These are phyloP conservation scores for Circinella umbellata DNA, from an alignment of 371 early-diverging fungal species.

Conservation along the genomic window DNA sequence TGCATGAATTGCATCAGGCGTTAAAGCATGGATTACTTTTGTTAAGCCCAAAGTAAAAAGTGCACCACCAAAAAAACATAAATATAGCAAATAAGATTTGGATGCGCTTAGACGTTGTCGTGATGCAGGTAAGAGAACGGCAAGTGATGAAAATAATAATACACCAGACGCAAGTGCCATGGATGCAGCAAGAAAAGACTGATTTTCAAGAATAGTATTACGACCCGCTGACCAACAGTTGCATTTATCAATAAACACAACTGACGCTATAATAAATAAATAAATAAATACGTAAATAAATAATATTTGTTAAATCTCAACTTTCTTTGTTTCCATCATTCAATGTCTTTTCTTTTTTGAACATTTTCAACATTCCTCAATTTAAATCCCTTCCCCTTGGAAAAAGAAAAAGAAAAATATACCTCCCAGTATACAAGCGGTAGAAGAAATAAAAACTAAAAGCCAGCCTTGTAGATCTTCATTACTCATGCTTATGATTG, in stretches of 20 bases:
- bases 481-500: slow-evolving; percentile 10
- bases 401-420: too few relatives aligned
- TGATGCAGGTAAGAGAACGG: slow-evolving; percentile 39
- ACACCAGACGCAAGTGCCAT: slow-evolving; percentile 50
- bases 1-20: slow-evolving; percentile 46
- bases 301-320: too few relatives aligned
- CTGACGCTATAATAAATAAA: slow-evolving; percentile 16
- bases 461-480: slow-evolving; percentile 32
- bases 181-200: slow-evolving; percentile 37
- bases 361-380: too few relatives aligned
- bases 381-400: too few relatives aligned
- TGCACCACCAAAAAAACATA: slow-evolving; percentile 39
- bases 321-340: too few relatives aligned
- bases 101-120: slow-evolving; percentile 25
- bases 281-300: background rate
- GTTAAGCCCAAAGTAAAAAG: slow-evolving; percentile 38
- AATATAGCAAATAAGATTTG: slow-evolving; percentile 19
- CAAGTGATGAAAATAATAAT: slow-evolving; percentile 41
- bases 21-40: slow-evolving; percentile 31
- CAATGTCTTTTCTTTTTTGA: background rate
- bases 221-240: background rate
- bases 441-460: slow-evolving; percentile 38
- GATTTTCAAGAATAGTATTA: slow-evolving; percentile 26
- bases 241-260: slow-evolving; percentile 24
- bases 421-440: slow-evolving; percentile 46